Evolutionary conservation across 306 rosid species (phyloP).

Genomic region (Elaeagnus macrophylla): DNA sequence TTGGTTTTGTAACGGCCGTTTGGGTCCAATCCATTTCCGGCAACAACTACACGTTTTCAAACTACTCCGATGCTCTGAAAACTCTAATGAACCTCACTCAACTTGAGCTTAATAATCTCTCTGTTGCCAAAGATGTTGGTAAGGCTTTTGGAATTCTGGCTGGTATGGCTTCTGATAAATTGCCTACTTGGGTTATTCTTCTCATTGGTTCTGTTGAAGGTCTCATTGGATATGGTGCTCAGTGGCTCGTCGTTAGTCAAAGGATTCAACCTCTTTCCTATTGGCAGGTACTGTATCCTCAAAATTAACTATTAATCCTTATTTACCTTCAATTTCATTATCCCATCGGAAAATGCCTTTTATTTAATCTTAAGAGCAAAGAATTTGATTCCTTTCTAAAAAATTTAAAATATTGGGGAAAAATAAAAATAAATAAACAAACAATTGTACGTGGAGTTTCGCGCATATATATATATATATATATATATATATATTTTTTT

Average conservation of each 20-base stretch:
- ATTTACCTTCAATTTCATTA: neutral
- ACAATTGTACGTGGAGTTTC: no score
- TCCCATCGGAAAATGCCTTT: neutral
- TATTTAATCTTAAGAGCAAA: neutral
- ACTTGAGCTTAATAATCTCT: slow-evolving; percentile 61
- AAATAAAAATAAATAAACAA: no score
- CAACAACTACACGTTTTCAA: slow-evolving; percentile 93
- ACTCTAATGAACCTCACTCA: slow-evolving; percentile 78
- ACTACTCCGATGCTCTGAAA: slow-evolving; percentile 75
- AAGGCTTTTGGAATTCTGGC: slow-evolving; percentile 84
- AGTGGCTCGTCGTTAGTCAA: slow-evolving; percentile 85
- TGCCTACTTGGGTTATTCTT: slow-evolving; percentile 72
- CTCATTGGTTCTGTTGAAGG: slow-evolving; percentile 77
- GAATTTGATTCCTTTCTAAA: no score
- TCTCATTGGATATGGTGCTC: slow-evolving; percentile 68
- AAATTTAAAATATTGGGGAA: no score
- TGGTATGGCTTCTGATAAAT: slow-evolving; percentile 58
- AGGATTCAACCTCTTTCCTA: slow-evolving; percentile 54
- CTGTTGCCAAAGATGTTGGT: slow-evolving; percentile 77
- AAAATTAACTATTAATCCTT: neutral
- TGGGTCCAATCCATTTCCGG: slow-evolving; percentile 92
- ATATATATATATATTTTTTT: no score
- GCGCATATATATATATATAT: no score
- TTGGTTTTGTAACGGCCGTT: slow-evolving; percentile 67
- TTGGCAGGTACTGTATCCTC: slow-evolving; percentile 57